Conservation (phyloP, 1,284 basidiomycete genomes). For the Anthracocystis panici-leucophaei region DNA sequence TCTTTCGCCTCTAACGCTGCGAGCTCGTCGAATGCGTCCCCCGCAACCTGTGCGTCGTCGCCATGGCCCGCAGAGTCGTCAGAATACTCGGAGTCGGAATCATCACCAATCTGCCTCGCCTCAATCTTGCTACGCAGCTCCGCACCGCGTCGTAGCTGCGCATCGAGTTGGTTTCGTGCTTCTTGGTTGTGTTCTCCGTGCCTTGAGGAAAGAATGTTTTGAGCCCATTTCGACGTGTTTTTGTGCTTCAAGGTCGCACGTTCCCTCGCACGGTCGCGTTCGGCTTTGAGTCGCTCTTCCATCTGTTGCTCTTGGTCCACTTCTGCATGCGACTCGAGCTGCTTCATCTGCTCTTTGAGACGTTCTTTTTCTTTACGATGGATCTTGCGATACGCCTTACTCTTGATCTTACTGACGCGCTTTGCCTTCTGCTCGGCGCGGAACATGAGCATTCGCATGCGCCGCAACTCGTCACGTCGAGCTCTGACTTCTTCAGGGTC, state of each 20-base stretch:
- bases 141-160: slow-evolving; percentile 56
- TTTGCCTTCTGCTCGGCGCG: slow-evolving; percentile 91
- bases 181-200: slow-evolving; percentile 53
- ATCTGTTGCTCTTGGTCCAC: slow-evolving; percentile 70
- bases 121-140: slow-evolving; percentile 58
- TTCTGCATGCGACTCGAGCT: slow-evolving; percentile 70
- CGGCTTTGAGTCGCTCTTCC: slow-evolving; percentile 76
- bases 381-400: slow-evolving; percentile 89
- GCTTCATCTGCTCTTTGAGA: slow-evolving; percentile 72
- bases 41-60: slow-evolving; percentile 2
- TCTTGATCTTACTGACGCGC: slow-evolving; percentile 93
- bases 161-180: slow-evolving; percentile 62
- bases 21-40: slow-evolving; percentile 61
- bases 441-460: slow-evolving; percentile 93
- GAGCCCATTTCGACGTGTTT: slow-evolving; percentile 69
- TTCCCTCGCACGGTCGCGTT: slow-evolving; percentile 74
- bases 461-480: slow-evolving; percentile 83
- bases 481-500: slow-evolving; percentile 84
- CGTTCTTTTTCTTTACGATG: slow-evolving; percentile 80
- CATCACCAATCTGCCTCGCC: slow-evolving; percentile 42
- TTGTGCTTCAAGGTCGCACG: slow-evolving; percentile 68
- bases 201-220: slow-evolving; percentile 41
- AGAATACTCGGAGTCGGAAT: slow-evolving; percentile 32
- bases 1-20: slow-evolving; percentile 46
- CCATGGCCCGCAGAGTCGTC: slow-evolving; percentile 17